These are phyloP conservation scores for Skeletonema marinoi DNA, from an alignment of 108 stramenopile genomes.

Conservation along the genomic window DNA sequence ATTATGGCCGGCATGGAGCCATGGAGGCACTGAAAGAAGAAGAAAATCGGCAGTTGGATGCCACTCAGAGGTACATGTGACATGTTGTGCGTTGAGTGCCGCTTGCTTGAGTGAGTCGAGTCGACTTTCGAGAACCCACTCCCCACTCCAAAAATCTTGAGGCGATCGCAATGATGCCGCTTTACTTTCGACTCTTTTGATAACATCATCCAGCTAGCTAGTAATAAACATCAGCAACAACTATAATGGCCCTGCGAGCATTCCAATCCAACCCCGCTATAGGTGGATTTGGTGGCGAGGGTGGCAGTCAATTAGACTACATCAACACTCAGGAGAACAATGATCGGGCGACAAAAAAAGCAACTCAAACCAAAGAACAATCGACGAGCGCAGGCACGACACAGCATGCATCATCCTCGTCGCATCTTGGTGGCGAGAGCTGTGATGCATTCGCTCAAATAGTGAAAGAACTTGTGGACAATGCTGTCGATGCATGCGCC, in stretches of 20 bases:
- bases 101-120: too few relatives aligned
- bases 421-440: background rate
- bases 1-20: too few relatives aligned
- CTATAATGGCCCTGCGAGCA: conserved; percentile 76
- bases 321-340: background rate
- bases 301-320: background rate
- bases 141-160: too few relatives aligned
- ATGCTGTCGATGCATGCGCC: conserved; percentile 86
- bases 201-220: background rate
- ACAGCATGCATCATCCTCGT: background rate
- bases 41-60: too few relatives aligned
- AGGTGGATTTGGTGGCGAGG: conserved; percentile 85
- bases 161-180: too few relatives aligned
- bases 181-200: too few relatives aligned
- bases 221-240: background rate
- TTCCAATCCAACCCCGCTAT: conserved; percentile 80
- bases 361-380: conserved; percentile 5
- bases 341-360: background rate
- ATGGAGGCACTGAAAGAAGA: too few relatives aligned
- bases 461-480: conserved; percentile 89
- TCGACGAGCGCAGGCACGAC: background rate
- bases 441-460: conserved; percentile 88
- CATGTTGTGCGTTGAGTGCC: too few relatives aligned
- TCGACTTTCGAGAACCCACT: too few relatives aligned
- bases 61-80: too few relatives aligned